These are phyloP conservation scores for Populus euphratica DNA, from an alignment of 345 rosid species.

Conservation along the genomic window DNA sequence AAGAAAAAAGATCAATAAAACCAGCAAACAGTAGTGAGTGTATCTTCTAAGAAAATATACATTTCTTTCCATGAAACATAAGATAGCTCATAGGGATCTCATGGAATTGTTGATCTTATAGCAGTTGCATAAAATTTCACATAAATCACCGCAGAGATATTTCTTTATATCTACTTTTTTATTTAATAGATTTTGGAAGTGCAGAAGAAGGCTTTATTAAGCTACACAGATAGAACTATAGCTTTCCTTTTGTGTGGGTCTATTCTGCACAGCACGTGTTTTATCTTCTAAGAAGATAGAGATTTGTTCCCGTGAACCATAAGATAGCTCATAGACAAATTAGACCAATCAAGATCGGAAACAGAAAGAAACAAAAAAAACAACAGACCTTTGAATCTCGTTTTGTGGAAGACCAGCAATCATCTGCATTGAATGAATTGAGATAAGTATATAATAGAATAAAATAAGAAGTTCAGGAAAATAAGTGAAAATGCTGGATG, in stretches of 20 bases:
- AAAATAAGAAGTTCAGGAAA: conserved; percentile 5
- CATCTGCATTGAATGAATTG: conserved; percentile 56
- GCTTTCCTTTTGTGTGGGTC: no score
- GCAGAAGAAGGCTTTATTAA: no score
- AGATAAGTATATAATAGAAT: conserved; percentile 22
- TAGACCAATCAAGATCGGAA: not conserved
- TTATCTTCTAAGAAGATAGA: not conserved
- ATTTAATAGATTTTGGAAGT: no score
- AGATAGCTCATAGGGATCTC: not conserved
- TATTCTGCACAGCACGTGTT: no score
- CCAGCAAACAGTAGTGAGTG: not conserved
- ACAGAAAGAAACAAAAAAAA: not conserved
- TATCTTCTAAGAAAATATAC: not conserved
- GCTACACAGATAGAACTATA: no score
- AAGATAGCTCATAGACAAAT: not conserved
- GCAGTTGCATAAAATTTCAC: no score
- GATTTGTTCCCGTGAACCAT: not conserved
- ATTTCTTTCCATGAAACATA: not conserved
- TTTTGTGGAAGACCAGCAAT: conserved; percentile 73
- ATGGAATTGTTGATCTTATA: no score
- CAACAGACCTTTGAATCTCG: conserved; percentile 61
- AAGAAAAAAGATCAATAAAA: not conserved
- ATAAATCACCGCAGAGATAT: no score
- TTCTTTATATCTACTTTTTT: no score
- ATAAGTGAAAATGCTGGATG: conserved; percentile 4